Percentiles rank a stretch among this genome's conserved stretches.
Conservation (phyloP, 805 yeast genomes). For the Yarrowia deformans region DNA sequence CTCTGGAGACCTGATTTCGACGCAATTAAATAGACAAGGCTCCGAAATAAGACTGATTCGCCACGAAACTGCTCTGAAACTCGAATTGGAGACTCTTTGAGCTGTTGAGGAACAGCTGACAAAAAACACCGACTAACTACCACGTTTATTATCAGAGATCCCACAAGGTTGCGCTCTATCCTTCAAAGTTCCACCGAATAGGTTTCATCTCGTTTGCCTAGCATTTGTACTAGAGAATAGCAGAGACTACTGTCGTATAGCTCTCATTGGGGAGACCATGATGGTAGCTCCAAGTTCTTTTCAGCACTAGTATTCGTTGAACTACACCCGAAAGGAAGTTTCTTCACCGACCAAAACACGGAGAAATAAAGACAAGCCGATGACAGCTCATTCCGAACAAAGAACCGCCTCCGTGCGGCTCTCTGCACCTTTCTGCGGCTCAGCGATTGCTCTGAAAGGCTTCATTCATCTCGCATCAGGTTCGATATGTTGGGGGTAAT, state of each 20-base stretch:
- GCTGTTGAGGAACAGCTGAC: too few species aligned
- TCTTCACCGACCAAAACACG: background rate
- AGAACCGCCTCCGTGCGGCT: background rate
- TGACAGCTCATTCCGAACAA: background rate
- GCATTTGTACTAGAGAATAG: background rate
- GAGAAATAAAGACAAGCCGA: background rate
- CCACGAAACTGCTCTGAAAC: background rate
- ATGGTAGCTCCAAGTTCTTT: background rate
- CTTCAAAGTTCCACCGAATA: background rate
- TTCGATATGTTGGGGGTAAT: conserved; percentile 5
- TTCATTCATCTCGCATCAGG: background rate
- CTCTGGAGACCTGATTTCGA: background rate
- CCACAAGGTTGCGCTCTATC: too few species aligned
- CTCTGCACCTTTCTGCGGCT: background rate
- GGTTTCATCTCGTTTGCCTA: background rate
- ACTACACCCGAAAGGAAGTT: too few species aligned
- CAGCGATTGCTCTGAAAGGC: background rate
- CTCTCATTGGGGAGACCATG: background rate
- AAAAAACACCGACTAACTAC: too few species aligned
- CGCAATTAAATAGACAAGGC: background rate
- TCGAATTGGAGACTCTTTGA: too few species aligned
- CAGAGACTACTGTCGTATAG: background rate
- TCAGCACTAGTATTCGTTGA: background rate
- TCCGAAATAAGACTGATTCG: too few species aligned
- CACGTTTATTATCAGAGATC: too few species aligned